Base-by-base conservation (phyloP, 176 grass and related monocot genomes). In the Metroxylon sagu region DNA sequence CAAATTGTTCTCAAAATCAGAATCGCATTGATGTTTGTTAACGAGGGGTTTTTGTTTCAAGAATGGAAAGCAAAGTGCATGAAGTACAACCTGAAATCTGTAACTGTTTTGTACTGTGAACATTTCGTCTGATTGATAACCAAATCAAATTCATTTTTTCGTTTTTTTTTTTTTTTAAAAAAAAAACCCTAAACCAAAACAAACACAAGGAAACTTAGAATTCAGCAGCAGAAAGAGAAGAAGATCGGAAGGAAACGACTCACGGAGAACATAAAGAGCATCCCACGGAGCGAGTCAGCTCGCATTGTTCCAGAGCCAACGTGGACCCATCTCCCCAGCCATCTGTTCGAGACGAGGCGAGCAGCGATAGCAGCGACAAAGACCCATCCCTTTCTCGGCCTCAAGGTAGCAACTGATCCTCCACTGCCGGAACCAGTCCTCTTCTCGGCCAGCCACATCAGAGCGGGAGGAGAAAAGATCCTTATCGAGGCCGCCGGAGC, bases 261-360 rank as follows among this genome's bases (percentile, higher is more conserved):
- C 54, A 87, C 86, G 27, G 78, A 96, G 80, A 96, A 90, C 57
- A 82, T 85, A 68, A 87, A 96, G 74, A 96, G 86, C 68, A 85
- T 81, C 59, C 82, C 83, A 14, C 67, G 66, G 3, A 90, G 80
- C n/a, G 89, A 75, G 1, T 18, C 65, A 0, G 62, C 51, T 79
- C 77, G 5, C 18, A 56, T 6, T 66, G 52, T 50, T 81, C 76
- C 63, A 76, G 57, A 6, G 57, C 61, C 26, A 61, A 18, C 54
- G 65, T 48, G 19, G 54, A 29, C 51, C 23, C 39, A 62, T 65
- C 19, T 48, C 29, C 57, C 19, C 62, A 49, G 8, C 59, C 21
- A 48, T 18, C 50, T 48, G 59, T 59, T 65, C 10, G 43, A 8
- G 59, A 60, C 8, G 68, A 25, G 48, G 57, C 55, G 8, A 68